Evolutionary conservation across 495 filamentous ascomycete genomes (phyloP).

Genomic region (Aspergillus saccharolyticus): DNA sequence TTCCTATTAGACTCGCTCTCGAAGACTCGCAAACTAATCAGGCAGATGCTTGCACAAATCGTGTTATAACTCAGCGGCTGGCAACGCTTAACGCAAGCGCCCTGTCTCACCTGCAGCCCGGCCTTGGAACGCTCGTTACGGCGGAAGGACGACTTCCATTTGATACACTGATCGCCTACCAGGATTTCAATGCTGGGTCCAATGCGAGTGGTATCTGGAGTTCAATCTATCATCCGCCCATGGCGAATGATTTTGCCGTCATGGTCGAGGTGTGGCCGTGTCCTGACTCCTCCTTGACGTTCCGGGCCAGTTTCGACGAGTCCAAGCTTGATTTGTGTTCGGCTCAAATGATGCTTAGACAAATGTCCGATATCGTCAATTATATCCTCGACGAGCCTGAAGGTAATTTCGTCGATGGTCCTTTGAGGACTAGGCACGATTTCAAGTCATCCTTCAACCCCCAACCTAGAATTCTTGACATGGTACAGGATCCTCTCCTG

Average conservation of each 20-base stretch:
- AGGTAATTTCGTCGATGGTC: conserved; percentile 13
- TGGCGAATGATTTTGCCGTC: conserved; percentile 24
- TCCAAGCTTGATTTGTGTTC: conserved; percentile 16
- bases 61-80: conserved; percentile 17
- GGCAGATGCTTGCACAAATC: conserved; percentile 11
- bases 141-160: conserved; percentile 18
- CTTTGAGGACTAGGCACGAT: conserved; percentile 4
- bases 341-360: conserved; percentile 24
- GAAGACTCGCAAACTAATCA: conserved; percentile 8
- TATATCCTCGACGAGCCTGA: conserved; percentile 22
- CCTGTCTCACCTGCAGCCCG: conserved; percentile 20
- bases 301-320: conserved; percentile 24
- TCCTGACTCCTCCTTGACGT: conserved; percentile 15
- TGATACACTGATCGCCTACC: conserved; percentile 22
- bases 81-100: conserved; percentile 18
- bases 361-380: conserved; percentile 22
- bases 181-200: conserved; percentile 21
- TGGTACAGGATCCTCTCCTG: conserved; percentile 11
- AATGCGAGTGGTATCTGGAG: conserved; percentile 15
- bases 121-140: conserved; percentile 16
- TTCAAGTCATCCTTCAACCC: conserved; percentile 25
- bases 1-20: conserved; percentile 49
- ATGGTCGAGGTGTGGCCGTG: conserved; percentile 26
- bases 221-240: conserved; percentile 19
- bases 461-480: conserved; percentile 7